phyloP scores from a whole-genome alignment of 306 rosid genomes.

The Clitoria ternatea region DNA sequence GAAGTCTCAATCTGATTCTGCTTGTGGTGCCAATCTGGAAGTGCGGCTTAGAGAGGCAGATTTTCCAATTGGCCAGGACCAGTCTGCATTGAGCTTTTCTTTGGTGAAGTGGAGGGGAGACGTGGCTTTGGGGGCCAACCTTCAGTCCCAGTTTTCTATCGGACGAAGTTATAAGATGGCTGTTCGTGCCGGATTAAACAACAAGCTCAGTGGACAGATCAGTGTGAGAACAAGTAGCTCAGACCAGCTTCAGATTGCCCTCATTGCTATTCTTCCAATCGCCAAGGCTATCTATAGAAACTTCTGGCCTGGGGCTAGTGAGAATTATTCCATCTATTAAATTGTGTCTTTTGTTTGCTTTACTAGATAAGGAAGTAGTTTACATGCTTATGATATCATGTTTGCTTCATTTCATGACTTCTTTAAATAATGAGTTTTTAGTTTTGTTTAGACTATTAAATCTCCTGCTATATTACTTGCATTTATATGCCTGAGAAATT shows the following conservation, averaged over 20 bases:
- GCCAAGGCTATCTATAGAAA: slow-evolving; percentile 61
- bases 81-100: slow-evolving; percentile 79
- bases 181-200: slow-evolving; percentile 92
- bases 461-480: slow-evolving; percentile 22
- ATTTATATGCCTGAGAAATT: slow-evolving; percentile 21
- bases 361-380: slow-evolving; percentile 32
- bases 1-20: slow-evolving; percentile 74
- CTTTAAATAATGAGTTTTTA: slow-evolving; percentile 28
- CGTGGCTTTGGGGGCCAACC: slow-evolving; percentile 73
- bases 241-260: slow-evolving; percentile 95
- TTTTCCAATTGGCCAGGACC: slow-evolving; percentile 96
- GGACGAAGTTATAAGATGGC: slow-evolving; percentile 89
- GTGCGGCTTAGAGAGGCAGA: slow-evolving; percentile 93
- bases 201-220: slow-evolving; percentile 93
- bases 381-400: slow-evolving; percentile 15
- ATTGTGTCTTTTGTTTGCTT: slow-evolving; percentile 18
- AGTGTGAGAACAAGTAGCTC: slow-evolving; percentile 83
- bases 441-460: slow-evolving; percentile 18
- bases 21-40: slow-evolving; percentile 88
- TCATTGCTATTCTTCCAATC: slow-evolving; percentile 73
- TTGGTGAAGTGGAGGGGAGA: slow-evolving; percentile 97
- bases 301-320: slow-evolving; percentile 70
- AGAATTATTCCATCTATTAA: slow-evolving; percentile 76
- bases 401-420: slow-evolving; percentile 23
- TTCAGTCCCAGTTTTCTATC: slow-evolving; percentile 81